phyloP scores from a whole-genome alignment of 73 alveolate genomes.

The Effrenium voratum region DNA sequence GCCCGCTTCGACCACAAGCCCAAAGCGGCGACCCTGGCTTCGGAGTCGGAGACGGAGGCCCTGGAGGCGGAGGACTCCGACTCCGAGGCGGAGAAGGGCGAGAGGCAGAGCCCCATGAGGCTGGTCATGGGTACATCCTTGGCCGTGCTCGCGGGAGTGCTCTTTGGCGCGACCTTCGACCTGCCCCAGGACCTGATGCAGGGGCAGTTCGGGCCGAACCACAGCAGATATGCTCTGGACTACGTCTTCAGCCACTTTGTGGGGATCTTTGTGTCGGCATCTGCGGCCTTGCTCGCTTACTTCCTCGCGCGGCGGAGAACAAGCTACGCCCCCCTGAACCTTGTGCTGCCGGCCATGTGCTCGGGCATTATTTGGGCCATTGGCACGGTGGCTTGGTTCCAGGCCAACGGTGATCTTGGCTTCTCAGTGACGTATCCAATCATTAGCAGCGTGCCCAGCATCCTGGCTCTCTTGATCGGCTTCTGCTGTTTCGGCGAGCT shows the following conservation, averaged over 20 bases:
- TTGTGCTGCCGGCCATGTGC: slow-evolving; percentile 14
- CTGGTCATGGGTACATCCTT: not conserved
- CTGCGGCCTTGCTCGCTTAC: slow-evolving; percentile 7
- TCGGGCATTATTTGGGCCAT: slow-evolving; percentile 56
- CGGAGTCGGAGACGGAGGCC: too few species aligned
- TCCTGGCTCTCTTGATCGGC: slow-evolving; percentile 46
- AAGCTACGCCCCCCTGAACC: slow-evolving; percentile 7
- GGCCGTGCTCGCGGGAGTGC: slow-evolving; percentile 27
- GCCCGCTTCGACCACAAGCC: not conserved
- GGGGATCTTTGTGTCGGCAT: slow-evolving; percentile 36
- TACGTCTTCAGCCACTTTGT: slow-evolving; percentile 63
- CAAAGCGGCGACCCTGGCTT: too few species aligned
- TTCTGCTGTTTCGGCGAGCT: slow-evolving; percentile 14
- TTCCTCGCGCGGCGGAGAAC: not conserved
- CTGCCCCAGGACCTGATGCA: slow-evolving; percentile 22
- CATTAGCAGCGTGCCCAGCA: slow-evolving; percentile 66
- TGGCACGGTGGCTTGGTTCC: slow-evolving; percentile 64
- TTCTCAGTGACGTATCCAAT: slow-evolving; percentile 44
- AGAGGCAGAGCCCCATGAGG: too few species aligned
- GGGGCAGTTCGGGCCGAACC: slow-evolving; percentile 21
- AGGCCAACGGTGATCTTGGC: slow-evolving; percentile 39
- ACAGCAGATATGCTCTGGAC: slow-evolving; percentile 23
- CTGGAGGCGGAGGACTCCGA: too few species aligned
- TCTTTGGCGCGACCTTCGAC: slow-evolving; percentile 70
- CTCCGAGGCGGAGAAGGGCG: too few species aligned